A percentile compares a stretch with the other conserved stretches of the same genome.
Evolutionary conservation across 1,284 basidiomycete species (phyloP).

Genomic region (Rhizoctonia solani): DNA sequence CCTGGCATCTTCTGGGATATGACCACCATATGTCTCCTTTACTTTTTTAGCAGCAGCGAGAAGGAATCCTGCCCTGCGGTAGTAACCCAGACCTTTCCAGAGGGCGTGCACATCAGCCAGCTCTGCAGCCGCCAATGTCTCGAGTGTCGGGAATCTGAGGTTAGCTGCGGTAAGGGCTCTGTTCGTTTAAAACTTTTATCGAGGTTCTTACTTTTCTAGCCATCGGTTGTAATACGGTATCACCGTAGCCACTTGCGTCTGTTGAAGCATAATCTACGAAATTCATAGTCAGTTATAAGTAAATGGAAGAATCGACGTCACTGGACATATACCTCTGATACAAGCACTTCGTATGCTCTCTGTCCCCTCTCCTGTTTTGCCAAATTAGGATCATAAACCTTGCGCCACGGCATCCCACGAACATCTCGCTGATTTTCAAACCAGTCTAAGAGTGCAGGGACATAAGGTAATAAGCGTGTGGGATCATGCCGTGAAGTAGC

Average conservation of each 20-base stretch:
- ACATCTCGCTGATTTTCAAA: conserved; percentile 63
- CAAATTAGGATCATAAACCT: conserved; percentile 61
- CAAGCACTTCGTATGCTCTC: conserved; percentile 73
- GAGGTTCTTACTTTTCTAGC: conserved; percentile 66
- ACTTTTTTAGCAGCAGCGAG: conserved; percentile 79
- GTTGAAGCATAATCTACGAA: conserved; percentile 94
- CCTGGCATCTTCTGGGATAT: conserved; percentile 77
- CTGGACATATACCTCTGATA: conserved; percentile 32
- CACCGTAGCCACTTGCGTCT: conserved; percentile 89
- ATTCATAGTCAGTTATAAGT: conserved; percentile 66
- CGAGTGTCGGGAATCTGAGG: conserved; percentile 81
- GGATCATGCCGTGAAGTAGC: conserved; percentile 24
- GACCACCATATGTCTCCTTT: conserved; percentile 65
- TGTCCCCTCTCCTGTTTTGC: conserved; percentile 61
- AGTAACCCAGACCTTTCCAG: conserved; percentile 93
- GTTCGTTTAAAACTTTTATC: background rate
- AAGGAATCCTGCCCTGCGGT: conserved; percentile 81
- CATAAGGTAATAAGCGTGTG: conserved; percentile 31
- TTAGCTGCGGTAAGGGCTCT: background rate
- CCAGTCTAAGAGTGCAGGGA: conserved; percentile 54
- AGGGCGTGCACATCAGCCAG: conserved; percentile 84
- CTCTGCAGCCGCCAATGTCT: conserved; percentile 71
- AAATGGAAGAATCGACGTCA: conserved; percentile 50
- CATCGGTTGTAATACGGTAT: conserved; percentile 87
- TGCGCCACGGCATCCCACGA: conserved; percentile 87